Evolutionary conservation across 768 basidiomycete species (phyloP), one percentile per base, ranked within the genome.

Genomic region (Suillus discolor): DNA sequence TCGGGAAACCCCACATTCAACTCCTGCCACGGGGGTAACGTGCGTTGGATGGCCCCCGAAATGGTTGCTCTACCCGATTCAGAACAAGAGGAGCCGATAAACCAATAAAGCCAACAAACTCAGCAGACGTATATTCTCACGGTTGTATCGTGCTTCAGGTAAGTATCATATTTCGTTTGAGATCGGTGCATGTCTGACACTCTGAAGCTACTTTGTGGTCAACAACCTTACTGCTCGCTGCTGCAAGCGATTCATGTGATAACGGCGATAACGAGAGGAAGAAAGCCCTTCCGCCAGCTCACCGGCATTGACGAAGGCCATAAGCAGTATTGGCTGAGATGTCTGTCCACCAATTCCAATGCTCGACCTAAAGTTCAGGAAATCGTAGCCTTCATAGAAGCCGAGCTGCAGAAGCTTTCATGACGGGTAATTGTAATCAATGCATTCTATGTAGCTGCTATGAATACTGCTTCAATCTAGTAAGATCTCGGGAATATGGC

Each of bases 11-110:
- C 57, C 41, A 2, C n/a, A 41, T 76, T 73, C 28, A 68, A 73
- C 23, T 67, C 75, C 3, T 65, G 20, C 15, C 38, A 53, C 8
- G 77, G 75, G 25, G 74, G 74, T 12, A 81, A 79, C 15, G 72
- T 74, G 45, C 72, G 80, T 18, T 82, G 81, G 70, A 80, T 81
- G 77, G 78, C 80, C 3, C 70, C 72, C 2, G 81, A 82, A 62
- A 70, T 82, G 45, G 53, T 77, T 31, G 66, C 31, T 31, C 31
- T 31, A 31, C 31, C 31, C 1, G 31, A 31, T 31, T 31, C 1
- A 31, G 31, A 31, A 31, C 28, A 31, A 31, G 28, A 55, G 28
- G 66, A 62, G 16, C 51, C 8, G 5, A 41, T 9, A 18, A 59
- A 41, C 57, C 71, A 9, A 79, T 79, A 12, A 49, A n/a, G 53